Evolutionary conservation across 2,329 filamentous ascomycete species (phyloP).

Genomic region (Ploettnerulaceae sp.): DNA sequence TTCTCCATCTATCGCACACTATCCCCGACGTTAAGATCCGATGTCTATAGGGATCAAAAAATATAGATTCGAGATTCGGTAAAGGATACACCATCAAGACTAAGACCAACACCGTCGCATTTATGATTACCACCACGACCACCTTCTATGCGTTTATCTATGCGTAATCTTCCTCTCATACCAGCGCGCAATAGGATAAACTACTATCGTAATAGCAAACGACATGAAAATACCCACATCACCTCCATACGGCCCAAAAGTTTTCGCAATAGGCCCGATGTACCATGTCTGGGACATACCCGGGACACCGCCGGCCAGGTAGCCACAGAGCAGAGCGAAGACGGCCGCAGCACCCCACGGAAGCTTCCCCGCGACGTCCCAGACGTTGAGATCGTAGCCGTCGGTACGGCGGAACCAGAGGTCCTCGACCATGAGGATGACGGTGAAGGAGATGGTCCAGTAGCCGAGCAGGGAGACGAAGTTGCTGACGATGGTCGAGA

Average conservation of each 20-base stretch:
- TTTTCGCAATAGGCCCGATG: constrained; percentile 30
- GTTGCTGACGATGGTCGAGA: constrained; percentile 30
- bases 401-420: constrained; percentile 25
- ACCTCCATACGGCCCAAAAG: constrained; percentile 29
- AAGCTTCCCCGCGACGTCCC: constrained; percentile 27
- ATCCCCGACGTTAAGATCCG: too few species aligned
- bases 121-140: too few species aligned
- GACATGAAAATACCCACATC: constrained; percentile 32
- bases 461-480: constrained; percentile 32
- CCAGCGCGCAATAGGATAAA: constrained; percentile 28
- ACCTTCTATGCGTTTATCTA: too few species aligned
- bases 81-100: too few species aligned
- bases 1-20: too few species aligned
- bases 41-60: too few species aligned
- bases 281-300: constrained; percentile 33
- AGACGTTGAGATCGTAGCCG: constrained; percentile 29
- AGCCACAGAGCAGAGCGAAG: constrained; percentile 26
- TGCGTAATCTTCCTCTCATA: constrained; percentile 29
- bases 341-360: constrained; percentile 32
- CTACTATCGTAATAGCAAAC: constrained; percentile 26
- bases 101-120: too few species aligned
- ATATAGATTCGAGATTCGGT: too few species aligned
- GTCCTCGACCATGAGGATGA: constrained; percentile 31
- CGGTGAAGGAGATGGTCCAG: constrained; percentile 32
- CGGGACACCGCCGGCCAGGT: constrained; percentile 30